phyloP scores from a whole-genome alignment of 2,329 filamentous ascomycete species.

The Cladosporium cucumerinum region DNA sequence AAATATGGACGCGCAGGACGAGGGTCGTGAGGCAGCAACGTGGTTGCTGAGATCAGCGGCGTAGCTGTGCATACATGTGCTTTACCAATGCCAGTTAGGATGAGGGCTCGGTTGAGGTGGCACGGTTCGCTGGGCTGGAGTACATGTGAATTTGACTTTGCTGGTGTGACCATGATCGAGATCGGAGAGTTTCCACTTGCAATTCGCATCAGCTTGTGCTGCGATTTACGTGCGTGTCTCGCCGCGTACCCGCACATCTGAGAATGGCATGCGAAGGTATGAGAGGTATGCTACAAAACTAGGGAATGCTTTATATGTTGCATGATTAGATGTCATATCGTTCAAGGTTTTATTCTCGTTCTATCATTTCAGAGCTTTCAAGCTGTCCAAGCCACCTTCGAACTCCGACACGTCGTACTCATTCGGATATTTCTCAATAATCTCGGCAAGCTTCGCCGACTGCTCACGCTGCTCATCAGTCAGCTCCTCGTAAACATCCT shows the following conservation, averaged over 20 bases:
- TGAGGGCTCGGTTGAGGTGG: slow-evolving; percentile 1
- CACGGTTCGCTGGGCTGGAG: background rate
- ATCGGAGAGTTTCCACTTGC: background rate
- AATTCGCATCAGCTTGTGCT: background rate
- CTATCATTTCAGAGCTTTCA: slow-evolving; percentile 38
- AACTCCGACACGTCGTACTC: slow-evolving; percentile 83
- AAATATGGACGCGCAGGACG: background rate
- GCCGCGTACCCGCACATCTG: background rate
- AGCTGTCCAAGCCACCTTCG: slow-evolving; percentile 67
- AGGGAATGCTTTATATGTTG: background rate
- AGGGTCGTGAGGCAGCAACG: background rate
- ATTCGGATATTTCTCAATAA: slow-evolving; percentile 80
- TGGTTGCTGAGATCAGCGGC: slow-evolving; percentile 13
- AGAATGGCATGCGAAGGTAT: background rate
- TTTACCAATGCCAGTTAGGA: slow-evolving; percentile 13
- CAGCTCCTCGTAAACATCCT: slow-evolving; percentile 83
- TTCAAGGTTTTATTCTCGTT: background rate
- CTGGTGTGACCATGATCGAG: slow-evolving; percentile 8
- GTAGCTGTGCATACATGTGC: slow-evolving; percentile 2
- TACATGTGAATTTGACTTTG: slow-evolving; percentile 5
- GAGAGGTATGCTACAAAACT: background rate
- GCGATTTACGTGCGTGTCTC: background rate
- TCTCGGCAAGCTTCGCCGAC: slow-evolving; percentile 69
- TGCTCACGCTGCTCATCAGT: slow-evolving; percentile 76
- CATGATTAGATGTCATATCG: background rate